These are phyloP conservation scores for Aspergillus nidulans DNA, from an alignment of 495 filamentous ascomycete species.

Conservation along the genomic window DNA sequence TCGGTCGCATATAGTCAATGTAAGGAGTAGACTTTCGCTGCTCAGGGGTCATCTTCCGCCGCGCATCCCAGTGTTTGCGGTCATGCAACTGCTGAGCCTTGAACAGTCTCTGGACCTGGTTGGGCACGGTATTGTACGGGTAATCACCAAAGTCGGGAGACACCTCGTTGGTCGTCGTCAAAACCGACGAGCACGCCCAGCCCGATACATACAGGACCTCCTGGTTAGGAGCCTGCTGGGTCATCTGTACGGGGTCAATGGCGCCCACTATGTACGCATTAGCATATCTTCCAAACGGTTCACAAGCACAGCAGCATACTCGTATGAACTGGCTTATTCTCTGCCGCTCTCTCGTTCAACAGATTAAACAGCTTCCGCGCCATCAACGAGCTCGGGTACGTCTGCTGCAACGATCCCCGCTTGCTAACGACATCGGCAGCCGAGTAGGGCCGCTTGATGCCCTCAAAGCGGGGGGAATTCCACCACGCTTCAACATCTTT, in stretches of 20 bases:
- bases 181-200: slow-evolving; percentile 91
- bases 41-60: slow-evolving; percentile 69
- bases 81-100: slow-evolving; percentile 97
- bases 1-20: slow-evolving; percentile 86
- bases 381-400: slow-evolving; percentile 87
- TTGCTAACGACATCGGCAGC: slow-evolving; percentile 90
- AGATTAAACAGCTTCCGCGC: slow-evolving; percentile 91
- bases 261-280: slow-evolving; percentile 68
- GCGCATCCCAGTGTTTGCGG: slow-evolving; percentile 84
- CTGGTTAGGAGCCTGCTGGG: slow-evolving; percentile 92
- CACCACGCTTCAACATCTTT: slow-evolving; percentile 85
- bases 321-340: slow-evolving; percentile 85
- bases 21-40: slow-evolving; percentile 73
- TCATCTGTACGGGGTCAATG: slow-evolving; percentile 98
- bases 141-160: slow-evolving; percentile 97
- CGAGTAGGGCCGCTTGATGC: slow-evolving; percentile 87
- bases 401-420: slow-evolving; percentile 78
- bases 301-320: slow-evolving; percentile 50
- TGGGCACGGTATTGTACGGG: slow-evolving; percentile 97
- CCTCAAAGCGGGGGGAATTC: slow-evolving; percentile 73
- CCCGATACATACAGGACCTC: slow-evolving; percentile 94
- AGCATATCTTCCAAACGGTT: slow-evolving; percentile 6
- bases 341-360: slow-evolving; percentile 66
- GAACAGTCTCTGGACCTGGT: slow-evolving; percentile 92
- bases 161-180: slow-evolving; percentile 94